Percentiles rank a stretch among this genome's conserved stretches.
Evolutionary conservation across 2,329 filamentous ascomycete species (phyloP).

Genomic region (Cytospora schulzeri): DNA sequence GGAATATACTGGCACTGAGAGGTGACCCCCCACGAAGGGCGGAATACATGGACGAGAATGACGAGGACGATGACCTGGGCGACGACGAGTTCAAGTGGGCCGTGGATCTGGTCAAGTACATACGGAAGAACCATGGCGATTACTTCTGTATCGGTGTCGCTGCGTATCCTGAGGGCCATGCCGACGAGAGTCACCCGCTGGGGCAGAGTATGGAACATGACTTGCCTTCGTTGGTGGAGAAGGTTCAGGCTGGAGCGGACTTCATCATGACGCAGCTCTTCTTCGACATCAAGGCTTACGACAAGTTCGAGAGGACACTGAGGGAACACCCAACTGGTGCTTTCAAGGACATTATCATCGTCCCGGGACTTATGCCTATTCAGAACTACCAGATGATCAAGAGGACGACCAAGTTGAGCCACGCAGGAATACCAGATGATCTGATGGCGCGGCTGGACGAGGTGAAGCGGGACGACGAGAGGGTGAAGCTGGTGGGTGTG

Average conservation of each 20-base stretch:
- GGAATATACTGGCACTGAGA: constrained; percentile 89
- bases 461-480: constrained; percentile 78
- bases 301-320: constrained; percentile 74
- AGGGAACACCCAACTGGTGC: constrained; percentile 79
- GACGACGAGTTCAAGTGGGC: constrained; percentile 88
- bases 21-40: constrained; percentile 89
- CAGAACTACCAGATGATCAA: constrained; percentile 97
- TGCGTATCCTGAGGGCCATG: constrained; percentile 92
- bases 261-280: constrained; percentile 99
- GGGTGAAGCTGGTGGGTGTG: constrained; percentile 77
- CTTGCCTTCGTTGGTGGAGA: constrained; percentile 85
- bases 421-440: constrained; percentile 75
- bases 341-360: constrained; percentile 85
- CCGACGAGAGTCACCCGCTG: constrained; percentile 81
- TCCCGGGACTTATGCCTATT: constrained; percentile 95
- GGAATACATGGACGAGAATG: constrained; percentile 71
- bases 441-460: constrained; percentile 71
- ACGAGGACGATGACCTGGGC: constrained; percentile 64
- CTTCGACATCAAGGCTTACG: constrained; percentile 85
- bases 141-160: constrained; percentile 97
- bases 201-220: constrained; percentile 74
- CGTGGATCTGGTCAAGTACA: constrained; percentile 86
- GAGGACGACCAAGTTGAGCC: constrained; percentile 90
- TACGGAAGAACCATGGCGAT: constrained; percentile 80
- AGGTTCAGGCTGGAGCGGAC: constrained; percentile 87